Evolutionary conservation across 2,329 filamentous ascomycete species (phyloP).

Genomic region (Colletotrichum liriopes): DNA sequence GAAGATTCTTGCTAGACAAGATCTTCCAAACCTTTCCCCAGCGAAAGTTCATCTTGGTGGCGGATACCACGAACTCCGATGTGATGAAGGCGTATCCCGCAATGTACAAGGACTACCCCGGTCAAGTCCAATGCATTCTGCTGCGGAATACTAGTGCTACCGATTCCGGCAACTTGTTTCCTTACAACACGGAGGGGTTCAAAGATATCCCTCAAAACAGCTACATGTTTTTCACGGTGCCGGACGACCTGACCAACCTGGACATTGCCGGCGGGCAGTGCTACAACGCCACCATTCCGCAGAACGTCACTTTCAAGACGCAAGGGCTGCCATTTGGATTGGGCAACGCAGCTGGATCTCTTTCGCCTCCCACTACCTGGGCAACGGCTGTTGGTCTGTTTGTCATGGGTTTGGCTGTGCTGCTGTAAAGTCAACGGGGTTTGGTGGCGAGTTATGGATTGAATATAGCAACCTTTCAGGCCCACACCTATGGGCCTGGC

Average conservation of each 20-base stretch:
- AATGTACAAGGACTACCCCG: slow-evolving; percentile 76
- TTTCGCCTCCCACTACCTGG: slow-evolving; percentile 45
- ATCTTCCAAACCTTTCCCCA: slow-evolving; percentile 83
- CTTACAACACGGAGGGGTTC: slow-evolving; percentile 83
- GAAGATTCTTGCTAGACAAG: slow-evolving; percentile 78
- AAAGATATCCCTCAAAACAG: slow-evolving; percentile 74
- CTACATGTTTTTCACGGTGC: slow-evolving; percentile 86
- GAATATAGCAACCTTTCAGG: background rate
- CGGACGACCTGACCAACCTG: slow-evolving; percentile 77
- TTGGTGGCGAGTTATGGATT: background rate
- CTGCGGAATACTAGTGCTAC: slow-evolving; percentile 82
- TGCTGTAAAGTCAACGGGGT: slow-evolving; percentile 42
- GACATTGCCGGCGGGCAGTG: slow-evolving; percentile 80
- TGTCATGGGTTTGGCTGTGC: slow-evolving; percentile 44
- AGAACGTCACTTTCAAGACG: slow-evolving; percentile 80
- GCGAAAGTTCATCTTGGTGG: slow-evolving; percentile 82
- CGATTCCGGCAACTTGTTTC: slow-evolving; percentile 77
- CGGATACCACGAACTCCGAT: slow-evolving; percentile 83
- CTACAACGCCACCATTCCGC: slow-evolving; percentile 73
- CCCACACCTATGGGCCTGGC: too few species aligned
- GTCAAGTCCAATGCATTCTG: slow-evolving; percentile 84
- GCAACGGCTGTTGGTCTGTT: slow-evolving; percentile 44
- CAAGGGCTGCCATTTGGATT: slow-evolving; percentile 71
- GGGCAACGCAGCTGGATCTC: slow-evolving; percentile 52
- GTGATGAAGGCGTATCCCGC: slow-evolving; percentile 78